A percentile compares a stretch with the other conserved stretches of the same genome.
phyloP scores from a whole-genome alignment of 257 asterid species.

The Marsdenia floribunda region DNA sequence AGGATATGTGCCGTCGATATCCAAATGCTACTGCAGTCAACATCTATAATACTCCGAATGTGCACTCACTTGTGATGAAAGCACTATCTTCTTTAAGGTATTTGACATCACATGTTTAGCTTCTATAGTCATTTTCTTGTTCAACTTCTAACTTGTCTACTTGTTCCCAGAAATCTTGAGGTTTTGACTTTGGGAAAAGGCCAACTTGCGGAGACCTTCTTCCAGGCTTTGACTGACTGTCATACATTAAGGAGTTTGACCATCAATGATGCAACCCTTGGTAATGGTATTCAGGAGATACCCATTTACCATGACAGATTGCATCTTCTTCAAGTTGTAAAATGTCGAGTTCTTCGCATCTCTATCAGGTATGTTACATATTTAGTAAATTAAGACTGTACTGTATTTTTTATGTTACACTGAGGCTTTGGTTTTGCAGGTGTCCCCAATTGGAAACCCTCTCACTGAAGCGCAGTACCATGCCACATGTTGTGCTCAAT shows the following conservation, averaged over 20 bases:
- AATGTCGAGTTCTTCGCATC: conserved; percentile 88
- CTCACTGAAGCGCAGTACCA: conserved; percentile 95
- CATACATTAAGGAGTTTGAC: conserved; percentile 73
- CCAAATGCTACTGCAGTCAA: conserved; percentile 84
- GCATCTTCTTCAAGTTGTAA: conserved; percentile 74
- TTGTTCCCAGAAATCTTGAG: conserved; percentile 74
- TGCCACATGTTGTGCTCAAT: conserved; percentile 90
- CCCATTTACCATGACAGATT: conserved; percentile 65
- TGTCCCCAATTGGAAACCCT: conserved; percentile 83
- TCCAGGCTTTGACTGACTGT: conserved; percentile 69
- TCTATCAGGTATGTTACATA: conserved; percentile 57
- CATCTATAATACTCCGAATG: conserved; percentile 56
- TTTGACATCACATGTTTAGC: conserved; percentile 15
- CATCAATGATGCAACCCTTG: conserved; percentile 80
- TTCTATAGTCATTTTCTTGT: conserved; percentile 3
- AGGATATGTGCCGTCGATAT: conserved; percentile 77
- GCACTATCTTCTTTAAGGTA: conserved; percentile 74
- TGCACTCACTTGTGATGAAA: conserved; percentile 62
- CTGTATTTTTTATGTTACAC: conserved; percentile 9
- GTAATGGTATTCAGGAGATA: conserved; percentile 84
- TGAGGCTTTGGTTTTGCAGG: conserved; percentile 38
- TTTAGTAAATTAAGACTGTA: background rate
- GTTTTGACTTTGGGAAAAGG: conserved; percentile 87
- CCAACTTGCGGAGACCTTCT: conserved; percentile 73
- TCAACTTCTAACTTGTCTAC: conserved; percentile 19